phyloP scores from a whole-genome alignment of 2,329 filamentous ascomycete genomes.

The Westerdykella ornata region DNA sequence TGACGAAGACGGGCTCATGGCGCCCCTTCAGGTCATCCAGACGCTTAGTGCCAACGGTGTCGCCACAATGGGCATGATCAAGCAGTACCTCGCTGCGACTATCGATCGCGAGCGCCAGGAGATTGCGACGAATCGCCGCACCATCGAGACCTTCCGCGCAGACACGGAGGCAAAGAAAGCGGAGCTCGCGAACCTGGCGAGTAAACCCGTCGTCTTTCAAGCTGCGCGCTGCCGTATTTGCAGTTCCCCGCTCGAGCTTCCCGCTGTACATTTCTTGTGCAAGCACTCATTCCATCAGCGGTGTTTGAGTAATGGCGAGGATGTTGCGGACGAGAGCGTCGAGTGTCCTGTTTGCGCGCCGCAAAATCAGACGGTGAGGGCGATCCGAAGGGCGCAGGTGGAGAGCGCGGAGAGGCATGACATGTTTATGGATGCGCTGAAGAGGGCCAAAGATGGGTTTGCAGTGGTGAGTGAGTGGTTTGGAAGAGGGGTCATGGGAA shows the following conservation, averaged over 20 bases:
- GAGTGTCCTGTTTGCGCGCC: constrained; percentile 83
- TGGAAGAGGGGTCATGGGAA: constrained; percentile 81
- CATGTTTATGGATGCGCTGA: constrained; percentile 74
- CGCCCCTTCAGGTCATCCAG: constrained; percentile 92
- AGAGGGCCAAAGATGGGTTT: constrained; percentile 73
- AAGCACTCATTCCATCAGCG: constrained; percentile 95
- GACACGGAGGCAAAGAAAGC: constrained; percentile 74
- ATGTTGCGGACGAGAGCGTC: constrained; percentile 54
- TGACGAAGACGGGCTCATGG: constrained; percentile 85
- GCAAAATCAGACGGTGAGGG: constrained; percentile 80
- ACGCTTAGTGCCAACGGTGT: constrained; percentile 73
- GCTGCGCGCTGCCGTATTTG: constrained; percentile 83
- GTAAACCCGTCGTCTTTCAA: constrained; percentile 83
- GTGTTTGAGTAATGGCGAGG: constrained; percentile 64
- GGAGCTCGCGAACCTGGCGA: constrained; percentile 70
- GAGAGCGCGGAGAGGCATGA: constrained; percentile 85
- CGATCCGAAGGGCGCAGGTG: constrained; percentile 77
- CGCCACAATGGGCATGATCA: constrained; percentile 96
- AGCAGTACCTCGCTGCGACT: constrained; percentile 80
- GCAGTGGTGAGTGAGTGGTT: constrained; percentile 93
- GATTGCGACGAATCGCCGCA: constrained; percentile 72
- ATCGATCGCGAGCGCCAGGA: constrained; percentile 84
- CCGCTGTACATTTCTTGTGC: constrained; percentile 91
- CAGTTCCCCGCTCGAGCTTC: constrained; percentile 69
- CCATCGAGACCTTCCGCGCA: constrained; percentile 73